Evolutionary conservation across 352 stramenopile genomes (phyloP).

Genomic region (Globisporangium nunn): DNA sequence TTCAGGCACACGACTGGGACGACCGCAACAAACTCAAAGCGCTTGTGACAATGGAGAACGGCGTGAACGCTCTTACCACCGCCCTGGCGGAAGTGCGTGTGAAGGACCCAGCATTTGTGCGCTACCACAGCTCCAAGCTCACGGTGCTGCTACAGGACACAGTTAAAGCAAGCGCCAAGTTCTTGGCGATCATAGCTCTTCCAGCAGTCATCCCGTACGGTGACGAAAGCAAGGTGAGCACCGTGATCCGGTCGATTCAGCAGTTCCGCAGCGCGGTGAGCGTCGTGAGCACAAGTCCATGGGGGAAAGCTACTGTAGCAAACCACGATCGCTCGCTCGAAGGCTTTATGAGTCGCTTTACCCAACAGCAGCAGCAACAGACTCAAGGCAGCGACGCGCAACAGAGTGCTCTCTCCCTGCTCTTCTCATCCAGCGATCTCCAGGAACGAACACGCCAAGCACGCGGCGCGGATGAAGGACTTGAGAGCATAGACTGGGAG

Average conservation of each 20-base stretch:
- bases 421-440: constrained; percentile 42
- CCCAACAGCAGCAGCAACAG: constrained; percentile 25
- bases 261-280: constrained; percentile 35
- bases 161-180: constrained; percentile 51
- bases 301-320: constrained; percentile 4
- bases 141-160: constrained; percentile 74
- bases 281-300: constrained; percentile 7
- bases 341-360: constrained; percentile 58
- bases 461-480: neutral
- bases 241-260: constrained; percentile 35
- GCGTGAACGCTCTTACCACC: constrained; percentile 42
- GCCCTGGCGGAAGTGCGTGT: constrained; percentile 48
- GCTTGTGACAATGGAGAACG: constrained; percentile 53
- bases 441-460: constrained; percentile 16
- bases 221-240: constrained; percentile 11
- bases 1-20: constrained; percentile 9
- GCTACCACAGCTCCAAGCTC: constrained; percentile 76
- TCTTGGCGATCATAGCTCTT: constrained; percentile 35
- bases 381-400: neutral
- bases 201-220: constrained; percentile 13
- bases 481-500: constrained; percentile 20
- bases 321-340: constrained; percentile 45
- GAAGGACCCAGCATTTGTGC: constrained; percentile 46
- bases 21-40: constrained; percentile 32
- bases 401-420: constrained; percentile 10